Evolutionary conservation across 768 basidiomycete species (phyloP), one percentile per base, ranked within the genome.

Genomic region (Kwoniella botswanensis): DNA sequence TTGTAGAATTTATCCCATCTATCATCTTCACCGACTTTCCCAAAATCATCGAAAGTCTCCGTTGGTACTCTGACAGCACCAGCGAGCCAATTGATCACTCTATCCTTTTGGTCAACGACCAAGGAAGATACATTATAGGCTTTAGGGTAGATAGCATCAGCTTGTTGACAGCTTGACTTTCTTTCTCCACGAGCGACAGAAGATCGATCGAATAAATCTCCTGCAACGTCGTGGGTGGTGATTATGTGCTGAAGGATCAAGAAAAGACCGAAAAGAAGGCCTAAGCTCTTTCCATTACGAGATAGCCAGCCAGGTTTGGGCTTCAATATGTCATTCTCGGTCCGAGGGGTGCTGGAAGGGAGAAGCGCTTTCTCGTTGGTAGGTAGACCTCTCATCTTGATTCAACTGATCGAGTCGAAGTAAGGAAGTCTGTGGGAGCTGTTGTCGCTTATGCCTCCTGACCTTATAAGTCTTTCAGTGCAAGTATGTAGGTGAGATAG

Each of bases 31-130:
- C 57, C 57, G 26, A 58, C 57, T 35, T 58, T 35, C 26, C 57
- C 57, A 35, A 58, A 58, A 35, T 58, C 57, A 35, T 58, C 57
- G 17, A 26, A 58, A 13, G 57, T 58, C 10, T 58, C 57, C 24
- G 57, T 58, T 12, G 24, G 24, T 15, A 58, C 26, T n/a, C 18
- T 26, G 7, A 58, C 57, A 2, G 57, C 57, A 35, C 18, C 57
- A 58, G 24, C 11, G 21, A 58, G 55, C 77, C 77, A 78, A 9
- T 72, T 13, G n/a, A 72, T 62, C 43, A 78, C 71, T 41, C 63
- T 42, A 2, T 67, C 56, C 50, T 74, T 73, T 22, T 74, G 17
- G 10, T 65, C 70, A 13, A 53, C 29, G 29, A 71, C 63, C 3
- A 71, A 43, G 6, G 57, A 44, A 43, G 73, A 71, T 22, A 71